Percentiles rank a stretch among this genome's conserved stretches.
phyloP scores from a whole-genome alignment of 805 yeast genomes.

The Candida cerambycidarum region DNA sequence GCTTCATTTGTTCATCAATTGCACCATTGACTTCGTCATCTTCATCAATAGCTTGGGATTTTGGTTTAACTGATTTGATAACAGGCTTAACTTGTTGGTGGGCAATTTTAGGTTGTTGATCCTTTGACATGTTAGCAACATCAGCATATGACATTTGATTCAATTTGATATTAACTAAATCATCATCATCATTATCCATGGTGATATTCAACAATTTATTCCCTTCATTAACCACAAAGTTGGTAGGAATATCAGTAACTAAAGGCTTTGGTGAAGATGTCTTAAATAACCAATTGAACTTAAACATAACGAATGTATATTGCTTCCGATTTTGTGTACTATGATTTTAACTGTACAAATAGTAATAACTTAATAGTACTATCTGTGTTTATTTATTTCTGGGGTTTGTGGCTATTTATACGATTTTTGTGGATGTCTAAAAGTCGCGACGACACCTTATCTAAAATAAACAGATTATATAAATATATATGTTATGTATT shows the following conservation, averaged over 20 bases:
- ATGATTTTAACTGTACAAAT: background rate
- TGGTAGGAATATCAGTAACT: conserved; percentile 21
- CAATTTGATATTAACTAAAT: conserved; percentile 37
- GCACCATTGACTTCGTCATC: conserved; percentile 9
- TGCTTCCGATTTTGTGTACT: background rate
- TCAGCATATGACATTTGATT: conserved; percentile 45
- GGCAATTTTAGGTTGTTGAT: conserved; percentile 48
- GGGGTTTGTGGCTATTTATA: conserved; percentile 7
- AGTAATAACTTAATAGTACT: background rate
- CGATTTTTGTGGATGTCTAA: conserved; percentile 1
- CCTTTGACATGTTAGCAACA: conserved; percentile 17
- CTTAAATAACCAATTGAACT: conserved; percentile 15
- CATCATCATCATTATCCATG: conserved; percentile 32
- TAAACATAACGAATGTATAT: conserved; percentile 18
- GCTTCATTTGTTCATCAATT: conserved; percentile 17
- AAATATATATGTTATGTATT: too few species aligned
- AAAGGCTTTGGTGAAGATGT: conserved; percentile 19
- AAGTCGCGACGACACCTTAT: conserved; percentile 7
- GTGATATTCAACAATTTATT: conserved; percentile 30
- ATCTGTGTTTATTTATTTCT: conserved; percentile 5
- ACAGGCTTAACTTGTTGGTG: background rate
- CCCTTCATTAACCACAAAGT: conserved; percentile 29
- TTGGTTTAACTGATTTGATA: background rate
- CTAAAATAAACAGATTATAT: conserved; percentile 1
- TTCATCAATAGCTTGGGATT: background rate